phyloP scores from a whole-genome alignment of 163 green algal genomes.

The Scenedesmus sp. region DNA sequence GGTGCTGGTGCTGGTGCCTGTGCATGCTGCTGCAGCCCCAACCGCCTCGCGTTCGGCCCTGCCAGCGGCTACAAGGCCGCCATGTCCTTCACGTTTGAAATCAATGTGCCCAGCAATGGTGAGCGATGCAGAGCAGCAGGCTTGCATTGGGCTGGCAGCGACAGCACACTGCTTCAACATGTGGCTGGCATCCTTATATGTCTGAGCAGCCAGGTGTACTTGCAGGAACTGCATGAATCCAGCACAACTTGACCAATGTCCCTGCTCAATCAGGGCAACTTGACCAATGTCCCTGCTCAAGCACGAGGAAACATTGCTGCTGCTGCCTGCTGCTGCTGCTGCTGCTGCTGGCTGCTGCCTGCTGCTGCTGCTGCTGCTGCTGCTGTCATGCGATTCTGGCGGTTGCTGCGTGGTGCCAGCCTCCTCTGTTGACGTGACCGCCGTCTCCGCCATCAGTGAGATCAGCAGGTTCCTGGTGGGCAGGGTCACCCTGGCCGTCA shows the following conservation, averaged over 20 bases:
- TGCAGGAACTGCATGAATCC: no score
- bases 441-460: slow-evolving; percentile 13
- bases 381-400: no score
- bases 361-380: no score
- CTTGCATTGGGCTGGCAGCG: neutral
- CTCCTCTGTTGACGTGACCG: neutral
- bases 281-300: no score
- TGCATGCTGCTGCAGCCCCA: slow-evolving; percentile 4
- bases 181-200: neutral
- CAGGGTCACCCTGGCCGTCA: neutral
- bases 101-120: neutral
- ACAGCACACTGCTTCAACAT: neutral
- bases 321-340: neutral
- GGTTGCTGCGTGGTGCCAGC: neutral
- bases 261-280: no score
- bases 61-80: neutral
- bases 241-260: no score
- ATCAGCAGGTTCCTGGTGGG: neutral
- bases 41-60: slow-evolving; percentile 35
- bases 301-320: no score
- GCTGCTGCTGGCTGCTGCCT: neutral
- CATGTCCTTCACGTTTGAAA: neutral
- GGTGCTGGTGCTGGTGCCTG: neutral
- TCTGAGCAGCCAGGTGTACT: no score
- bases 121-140: neutral